Base-by-base conservation (phyloP, 768 basidiomycete genomes). In the Melanogaster broomeanus region DNA sequence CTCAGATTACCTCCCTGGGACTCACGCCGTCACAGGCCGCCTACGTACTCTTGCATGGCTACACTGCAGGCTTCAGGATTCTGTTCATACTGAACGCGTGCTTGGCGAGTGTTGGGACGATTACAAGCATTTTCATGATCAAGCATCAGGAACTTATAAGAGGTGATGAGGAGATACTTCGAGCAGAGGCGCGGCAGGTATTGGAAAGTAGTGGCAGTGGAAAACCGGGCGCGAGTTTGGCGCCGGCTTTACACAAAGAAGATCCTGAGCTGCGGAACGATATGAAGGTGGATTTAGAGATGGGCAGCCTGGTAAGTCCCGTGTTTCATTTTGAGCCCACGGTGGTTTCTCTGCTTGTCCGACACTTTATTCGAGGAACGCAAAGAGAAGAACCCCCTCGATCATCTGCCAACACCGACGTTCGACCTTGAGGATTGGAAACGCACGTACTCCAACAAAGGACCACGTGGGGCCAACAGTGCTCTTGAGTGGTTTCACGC, bases 351-450 rank as follows among this genome's bases (percentile, higher is more conserved):
- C 25, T 27, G 25, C 4, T 4, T 8, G 25, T 27, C 25, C 25
- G 25, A 27, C 25, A 27, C 25, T 27, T 27, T n/a, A n/a, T n/a
- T n/a, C n/a, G n/a, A n/a, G 44, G 93, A 89, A 72, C 92, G 95
- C 59, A 96, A 96, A 70, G 81, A 73, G 51, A 94, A 95, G 83
- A 96, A 97, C 81, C 96, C 96, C 25, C 85, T 96, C 46, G 96
- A 97, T 58, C 79, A 82, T 55, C 83, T 98, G 34, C 93, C 93
- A 60, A 95, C 91, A 73, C 88, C 90, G 12, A 74, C 81, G 5
- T 84, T 91, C 73, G 93, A 93, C 77, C 83, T 93, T 50, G 90
- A 96, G 71, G 93, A 98, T 74, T 97, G 93, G 93, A 98, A 98
- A 72, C 87, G 92, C 40, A 88, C 90, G 39, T 99, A 98, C 79